phyloP scores from a whole-genome alignment of 108 stramenopile species.

The Pseudonitzschia multistriata region DNA sequence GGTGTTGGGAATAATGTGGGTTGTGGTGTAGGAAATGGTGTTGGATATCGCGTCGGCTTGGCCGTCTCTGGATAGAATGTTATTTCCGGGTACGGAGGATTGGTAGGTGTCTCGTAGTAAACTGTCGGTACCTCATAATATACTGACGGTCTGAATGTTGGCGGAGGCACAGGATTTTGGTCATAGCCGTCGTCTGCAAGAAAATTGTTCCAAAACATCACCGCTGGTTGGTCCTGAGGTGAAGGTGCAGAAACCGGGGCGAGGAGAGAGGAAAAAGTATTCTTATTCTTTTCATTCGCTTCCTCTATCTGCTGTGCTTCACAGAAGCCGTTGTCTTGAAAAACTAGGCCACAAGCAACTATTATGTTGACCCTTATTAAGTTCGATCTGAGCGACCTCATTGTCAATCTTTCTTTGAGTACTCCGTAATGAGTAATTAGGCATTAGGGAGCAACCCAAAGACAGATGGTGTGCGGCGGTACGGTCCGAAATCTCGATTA shows the following conservation, averaged over 20 bases:
- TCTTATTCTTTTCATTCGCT: background rate
- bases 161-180: slow-evolving; percentile 8
- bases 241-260: background rate
- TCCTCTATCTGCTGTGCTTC: background rate
- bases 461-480: no score
- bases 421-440: background rate
- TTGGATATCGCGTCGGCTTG: background rate
- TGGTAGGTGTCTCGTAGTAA: background rate
- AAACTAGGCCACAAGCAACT: background rate
- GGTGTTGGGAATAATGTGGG: background rate
- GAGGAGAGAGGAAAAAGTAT: background rate
- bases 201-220: background rate
- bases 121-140: background rate
- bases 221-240: background rate
- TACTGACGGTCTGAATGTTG: background rate
- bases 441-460: no score
- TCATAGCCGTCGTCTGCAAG: background rate
- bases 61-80: background rate
- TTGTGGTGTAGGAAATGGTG: background rate
- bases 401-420: background rate
- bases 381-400: background rate
- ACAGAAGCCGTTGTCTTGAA: background rate
- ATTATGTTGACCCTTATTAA: background rate
- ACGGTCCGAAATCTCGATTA: no score
- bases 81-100: background rate